Evolutionary conservation across 2,329 filamentous ascomycete species (phyloP).

Genomic region (Nakataea oryzae): DNA sequence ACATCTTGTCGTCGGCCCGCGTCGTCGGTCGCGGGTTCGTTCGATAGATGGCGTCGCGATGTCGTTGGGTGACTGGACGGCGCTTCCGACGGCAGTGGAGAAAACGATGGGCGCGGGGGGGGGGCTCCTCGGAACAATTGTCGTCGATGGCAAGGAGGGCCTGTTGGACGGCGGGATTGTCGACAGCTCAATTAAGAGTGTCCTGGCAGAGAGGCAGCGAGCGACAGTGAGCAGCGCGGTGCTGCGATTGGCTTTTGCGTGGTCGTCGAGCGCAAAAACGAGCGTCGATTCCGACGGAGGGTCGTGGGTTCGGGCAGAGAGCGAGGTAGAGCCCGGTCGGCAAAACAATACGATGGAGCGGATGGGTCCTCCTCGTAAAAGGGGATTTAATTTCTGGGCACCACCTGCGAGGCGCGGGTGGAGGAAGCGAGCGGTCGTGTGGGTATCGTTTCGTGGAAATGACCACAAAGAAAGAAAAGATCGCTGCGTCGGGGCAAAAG

Average conservation of each 20-base stretch:
- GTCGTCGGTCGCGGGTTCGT: neutral
- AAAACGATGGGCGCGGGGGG: neutral
- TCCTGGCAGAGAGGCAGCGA: neutral
- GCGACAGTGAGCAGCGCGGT: neutral
- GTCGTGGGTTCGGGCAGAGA: neutral
- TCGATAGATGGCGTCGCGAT: neutral
- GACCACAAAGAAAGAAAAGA: neutral
- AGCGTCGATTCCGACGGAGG: neutral
- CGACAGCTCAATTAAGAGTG: constrained; percentile 4
- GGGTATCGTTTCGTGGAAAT: neutral
- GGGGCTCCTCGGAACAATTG: neutral
- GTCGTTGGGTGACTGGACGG: neutral
- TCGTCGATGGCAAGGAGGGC: neutral
- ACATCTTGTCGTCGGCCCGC: constrained; percentile 30
- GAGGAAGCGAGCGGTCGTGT: neutral
- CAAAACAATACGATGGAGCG: neutral
- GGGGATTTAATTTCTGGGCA: neutral
- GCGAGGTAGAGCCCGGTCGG: neutral
- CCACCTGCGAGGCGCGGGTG: too few species aligned
- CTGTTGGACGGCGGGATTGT: neutral
- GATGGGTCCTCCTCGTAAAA: neutral
- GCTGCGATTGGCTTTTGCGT: neutral
- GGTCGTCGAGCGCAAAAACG: neutral
- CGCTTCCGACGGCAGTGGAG: neutral
- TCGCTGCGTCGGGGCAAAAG: neutral